These are phyloP conservation scores for Litsea cubeba DNA, from an alignment of 164 flowering plant genomes.

Conservation along the genomic window DNA sequence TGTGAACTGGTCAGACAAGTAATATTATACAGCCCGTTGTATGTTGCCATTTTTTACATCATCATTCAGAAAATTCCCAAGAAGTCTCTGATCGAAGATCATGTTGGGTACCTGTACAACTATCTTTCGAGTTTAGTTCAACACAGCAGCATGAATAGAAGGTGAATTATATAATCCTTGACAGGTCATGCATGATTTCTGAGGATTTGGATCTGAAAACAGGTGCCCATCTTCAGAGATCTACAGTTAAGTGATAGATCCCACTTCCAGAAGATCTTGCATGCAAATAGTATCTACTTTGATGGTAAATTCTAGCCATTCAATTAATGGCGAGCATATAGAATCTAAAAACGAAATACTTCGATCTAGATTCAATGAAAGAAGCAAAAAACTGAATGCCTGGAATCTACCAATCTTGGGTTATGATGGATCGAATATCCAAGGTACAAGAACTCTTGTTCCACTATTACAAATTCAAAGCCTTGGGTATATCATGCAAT, in stretches of 20 bases:
- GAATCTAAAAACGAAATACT: neutral
- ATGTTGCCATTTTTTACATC: neutral
- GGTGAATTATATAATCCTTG: neutral
- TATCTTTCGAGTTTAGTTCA: neutral
- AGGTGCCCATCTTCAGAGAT: neutral
- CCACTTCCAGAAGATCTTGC: neutral
- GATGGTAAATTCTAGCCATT: neutral
- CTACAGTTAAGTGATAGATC: neutral
- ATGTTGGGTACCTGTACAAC: conserved; percentile 69
- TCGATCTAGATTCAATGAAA: neutral
- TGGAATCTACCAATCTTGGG: neutral
- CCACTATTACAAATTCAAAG: too few relatives aligned
- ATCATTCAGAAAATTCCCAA: conserved; percentile 55
- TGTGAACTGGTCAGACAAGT: neutral
- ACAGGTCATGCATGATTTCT: too few relatives aligned
- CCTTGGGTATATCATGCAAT: neutral
- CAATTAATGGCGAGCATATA: too few relatives aligned
- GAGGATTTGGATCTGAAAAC: too few relatives aligned
- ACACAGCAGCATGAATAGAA: neutral
- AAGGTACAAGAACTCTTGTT: neutral
- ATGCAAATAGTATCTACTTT: neutral
- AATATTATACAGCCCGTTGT: neutral
- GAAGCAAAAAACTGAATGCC: neutral
- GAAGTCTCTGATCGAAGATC: conserved; percentile 78
- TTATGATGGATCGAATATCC: neutral